These are phyloP conservation scores for Ampelomyces quisqualis DNA, from an alignment of 2,329 filamentous ascomycete genomes.

Conservation along the genomic window DNA sequence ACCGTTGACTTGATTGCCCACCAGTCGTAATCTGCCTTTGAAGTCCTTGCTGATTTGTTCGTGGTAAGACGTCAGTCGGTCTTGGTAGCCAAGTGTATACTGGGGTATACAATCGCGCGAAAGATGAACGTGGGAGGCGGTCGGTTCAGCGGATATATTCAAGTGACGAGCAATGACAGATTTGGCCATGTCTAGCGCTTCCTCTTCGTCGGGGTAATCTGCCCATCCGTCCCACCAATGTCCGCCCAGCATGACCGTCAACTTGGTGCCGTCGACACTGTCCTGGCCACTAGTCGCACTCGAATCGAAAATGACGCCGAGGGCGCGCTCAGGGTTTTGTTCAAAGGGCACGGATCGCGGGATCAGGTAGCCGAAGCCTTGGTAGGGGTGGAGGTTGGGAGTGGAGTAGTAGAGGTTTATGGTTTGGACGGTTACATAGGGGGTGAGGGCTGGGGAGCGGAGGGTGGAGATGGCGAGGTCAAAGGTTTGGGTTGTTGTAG, in stretches of 20 bases:
- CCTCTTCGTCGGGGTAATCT: slow-evolving; percentile 62
- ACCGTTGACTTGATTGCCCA: slow-evolving; percentile 51
- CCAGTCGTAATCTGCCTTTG: slow-evolving; percentile 64
- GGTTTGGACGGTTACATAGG: slow-evolving; percentile 81
- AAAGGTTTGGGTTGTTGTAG: slow-evolving; percentile 22
- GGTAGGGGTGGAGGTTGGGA: slow-evolving; percentile 62
- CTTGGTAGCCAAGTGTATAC: slow-evolving; percentile 75
- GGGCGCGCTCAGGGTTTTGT: slow-evolving; percentile 76
- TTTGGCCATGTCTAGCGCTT: slow-evolving; percentile 70
- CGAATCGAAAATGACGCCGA: slow-evolving; percentile 92
- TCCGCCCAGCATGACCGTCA: slow-evolving; percentile 93
- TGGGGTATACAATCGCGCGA: slow-evolving; percentile 82
- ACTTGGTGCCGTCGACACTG: slow-evolving; percentile 67
- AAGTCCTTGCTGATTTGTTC: slow-evolving; percentile 59
- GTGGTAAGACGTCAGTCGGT: slow-evolving; percentile 60
- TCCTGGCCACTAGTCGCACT: slow-evolving; percentile 62
- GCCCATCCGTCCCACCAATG: slow-evolving; percentile 78
- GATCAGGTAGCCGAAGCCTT: slow-evolving; percentile 89
- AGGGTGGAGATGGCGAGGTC: slow-evolving; percentile 38
- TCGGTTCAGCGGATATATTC: slow-evolving; percentile 64
- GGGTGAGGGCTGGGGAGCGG: slow-evolving; percentile 52
- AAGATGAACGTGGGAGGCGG: slow-evolving; percentile 61
- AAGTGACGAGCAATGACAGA: slow-evolving; percentile 72
- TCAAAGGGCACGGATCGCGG: slow-evolving; percentile 69
- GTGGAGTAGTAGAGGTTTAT: slow-evolving; percentile 84